phyloP scores from a whole-genome alignment of 345 rosid species.

The Dimocarpus longan region DNA sequence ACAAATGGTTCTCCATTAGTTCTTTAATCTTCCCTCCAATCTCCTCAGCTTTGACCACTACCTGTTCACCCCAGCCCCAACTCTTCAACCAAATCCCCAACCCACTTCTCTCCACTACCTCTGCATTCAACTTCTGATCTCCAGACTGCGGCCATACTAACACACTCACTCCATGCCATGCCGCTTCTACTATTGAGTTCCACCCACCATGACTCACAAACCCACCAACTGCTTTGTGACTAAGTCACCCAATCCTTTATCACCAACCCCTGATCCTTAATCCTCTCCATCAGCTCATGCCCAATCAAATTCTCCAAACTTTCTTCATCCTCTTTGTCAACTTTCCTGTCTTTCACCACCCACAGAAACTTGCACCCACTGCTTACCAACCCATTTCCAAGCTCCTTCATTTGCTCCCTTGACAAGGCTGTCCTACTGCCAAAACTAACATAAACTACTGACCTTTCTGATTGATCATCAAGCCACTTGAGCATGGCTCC shows the following conservation, averaged over 20 bases:
- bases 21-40: slow-evolving; percentile 33
- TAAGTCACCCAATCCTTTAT: slow-evolving; percentile 45
- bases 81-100: slow-evolving; percentile 33
- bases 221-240: slow-evolving; percentile 41
- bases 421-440: slow-evolving; percentile 47
- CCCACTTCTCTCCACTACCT: slow-evolving; percentile 32
- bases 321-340: slow-evolving; percentile 45
- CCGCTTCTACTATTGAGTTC: slow-evolving; percentile 57
- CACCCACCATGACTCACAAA: slow-evolving; percentile 46
- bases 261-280: slow-evolving; percentile 32
- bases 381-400: slow-evolving; percentile 39
- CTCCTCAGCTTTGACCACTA: slow-evolving; percentile 38
- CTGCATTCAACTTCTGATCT: slow-evolving; percentile 48
- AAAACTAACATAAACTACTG: slow-evolving; percentile 47
- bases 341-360: slow-evolving; percentile 37
- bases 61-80: slow-evolving; percentile 35
- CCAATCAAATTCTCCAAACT: slow-evolving; percentile 36
- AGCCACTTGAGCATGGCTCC: slow-evolving; percentile 33
- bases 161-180: slow-evolving; percentile 38
- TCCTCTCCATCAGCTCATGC: slow-evolving; percentile 20
- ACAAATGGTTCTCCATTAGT: slow-evolving; percentile 33
- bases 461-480: slow-evolving; percentile 32
- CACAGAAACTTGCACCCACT: slow-evolving; percentile 40
- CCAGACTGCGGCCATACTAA: slow-evolving; percentile 51
- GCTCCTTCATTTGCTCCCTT: slow-evolving; percentile 41